Evolutionary conservation across 805 yeast species (phyloP).

Genomic region (Candida krabiensis): DNA sequence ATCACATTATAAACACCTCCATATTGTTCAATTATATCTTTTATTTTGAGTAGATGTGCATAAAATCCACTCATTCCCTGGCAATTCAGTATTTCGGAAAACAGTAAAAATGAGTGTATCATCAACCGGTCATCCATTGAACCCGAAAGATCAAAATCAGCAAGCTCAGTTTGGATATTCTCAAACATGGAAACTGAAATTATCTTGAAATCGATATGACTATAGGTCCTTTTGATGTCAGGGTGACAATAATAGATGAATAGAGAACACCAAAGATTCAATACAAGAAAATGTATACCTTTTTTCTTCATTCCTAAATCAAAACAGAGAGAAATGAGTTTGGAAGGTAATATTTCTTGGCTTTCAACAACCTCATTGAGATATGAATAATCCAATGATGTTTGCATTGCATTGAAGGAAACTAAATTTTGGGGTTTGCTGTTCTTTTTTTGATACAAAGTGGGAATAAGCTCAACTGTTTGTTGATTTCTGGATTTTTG

Average conservation of each 20-base stretch:
- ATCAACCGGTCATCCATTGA: background rate
- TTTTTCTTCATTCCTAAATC: background rate
- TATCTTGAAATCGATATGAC: background rate
- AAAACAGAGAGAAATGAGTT: background rate
- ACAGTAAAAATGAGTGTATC: background rate
- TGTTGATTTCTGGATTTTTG: too few relatives aligned
- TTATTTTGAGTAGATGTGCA: background rate
- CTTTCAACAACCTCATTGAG: background rate
- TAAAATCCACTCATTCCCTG: constrained; percentile 1
- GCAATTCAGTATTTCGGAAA: background rate
- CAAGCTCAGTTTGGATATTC: background rate
- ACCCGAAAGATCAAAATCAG: background rate
- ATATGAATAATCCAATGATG: too few relatives aligned
- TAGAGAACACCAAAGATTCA: constrained; percentile 7
- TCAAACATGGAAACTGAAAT: background rate
- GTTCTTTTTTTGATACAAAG: too few relatives aligned
- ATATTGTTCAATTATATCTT: background rate
- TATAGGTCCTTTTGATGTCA: background rate
- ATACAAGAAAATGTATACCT: background rate
- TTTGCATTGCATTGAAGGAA: too few relatives aligned
- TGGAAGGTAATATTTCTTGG: constrained; percentile 1
- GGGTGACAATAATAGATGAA: constrained; percentile 1
- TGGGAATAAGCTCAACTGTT: too few relatives aligned
- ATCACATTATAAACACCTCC: constrained; percentile 1
- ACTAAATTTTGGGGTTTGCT: too few relatives aligned